Conservation (phyloP, 345 rosid genomes). For the Eucalyptus dawsonii region DNA sequence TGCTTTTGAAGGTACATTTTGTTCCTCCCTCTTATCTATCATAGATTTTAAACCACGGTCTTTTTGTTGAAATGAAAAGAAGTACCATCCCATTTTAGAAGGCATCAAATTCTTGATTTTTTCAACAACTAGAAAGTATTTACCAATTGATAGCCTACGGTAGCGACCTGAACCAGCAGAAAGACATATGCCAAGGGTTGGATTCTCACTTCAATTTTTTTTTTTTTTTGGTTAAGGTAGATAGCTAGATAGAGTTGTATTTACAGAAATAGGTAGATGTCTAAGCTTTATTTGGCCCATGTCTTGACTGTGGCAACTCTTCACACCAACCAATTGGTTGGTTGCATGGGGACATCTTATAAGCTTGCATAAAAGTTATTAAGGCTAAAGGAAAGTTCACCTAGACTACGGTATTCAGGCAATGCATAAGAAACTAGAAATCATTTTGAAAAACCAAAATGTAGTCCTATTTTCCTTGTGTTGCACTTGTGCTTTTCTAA, state of each 20-base stretch:
- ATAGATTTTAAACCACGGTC: neutral
- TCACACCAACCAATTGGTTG: neutral
- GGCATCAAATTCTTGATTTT: neutral
- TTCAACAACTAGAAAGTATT: neutral
- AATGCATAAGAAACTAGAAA: neutral
- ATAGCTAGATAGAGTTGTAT: neutral
- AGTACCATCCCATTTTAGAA: neutral
- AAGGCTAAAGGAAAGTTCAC: neutral
- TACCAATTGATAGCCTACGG: neutral
- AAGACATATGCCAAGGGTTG: neutral
- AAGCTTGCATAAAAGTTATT: neutral
- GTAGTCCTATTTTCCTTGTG: neutral
- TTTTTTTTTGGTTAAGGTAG: neutral
- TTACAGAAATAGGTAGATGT: neutral
- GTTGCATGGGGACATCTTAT: neutral
- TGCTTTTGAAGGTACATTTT: neutral
- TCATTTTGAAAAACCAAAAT: neutral
- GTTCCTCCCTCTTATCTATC: neutral
- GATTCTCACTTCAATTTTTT: neutral
- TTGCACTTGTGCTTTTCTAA: neutral
- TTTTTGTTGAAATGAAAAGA: neutral
- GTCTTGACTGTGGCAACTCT: neutral
- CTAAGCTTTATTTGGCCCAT: neutral
- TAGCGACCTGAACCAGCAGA: neutral
- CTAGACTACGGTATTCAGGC: neutral